Evolutionary conservation across 257 asterid genomes (phyloP).

Genomic region (Eustoma russellianum): DNA sequence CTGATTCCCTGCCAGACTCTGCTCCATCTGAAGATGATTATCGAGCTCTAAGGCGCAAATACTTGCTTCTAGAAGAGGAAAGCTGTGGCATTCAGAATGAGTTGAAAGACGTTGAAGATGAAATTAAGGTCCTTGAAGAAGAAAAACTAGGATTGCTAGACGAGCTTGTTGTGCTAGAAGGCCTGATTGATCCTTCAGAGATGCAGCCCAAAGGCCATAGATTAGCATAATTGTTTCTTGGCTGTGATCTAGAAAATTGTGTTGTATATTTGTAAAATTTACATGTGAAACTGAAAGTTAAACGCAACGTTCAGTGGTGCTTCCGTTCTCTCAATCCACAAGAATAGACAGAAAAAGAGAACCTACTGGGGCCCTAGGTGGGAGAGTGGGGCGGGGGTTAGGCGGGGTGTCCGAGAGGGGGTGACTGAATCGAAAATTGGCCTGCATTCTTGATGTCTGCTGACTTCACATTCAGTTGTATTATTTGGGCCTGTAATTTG

Average conservation of each 20-base stretch:
- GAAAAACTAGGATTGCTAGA: slow-evolving; percentile 71
- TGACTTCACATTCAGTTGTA: too few species aligned
- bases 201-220: slow-evolving; percentile 31
- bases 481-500: too few species aligned
- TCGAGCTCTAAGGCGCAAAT: slow-evolving; percentile 67
- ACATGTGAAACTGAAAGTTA: neutral
- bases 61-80: slow-evolving; percentile 71
- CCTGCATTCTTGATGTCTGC: too few species aligned
- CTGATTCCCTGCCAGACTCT: slow-evolving; percentile 36
- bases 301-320: too few species aligned
- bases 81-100: slow-evolving; percentile 57
- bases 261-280: neutral
- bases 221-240: slow-evolving; percentile 1
- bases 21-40: slow-evolving; percentile 50
- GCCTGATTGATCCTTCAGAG: slow-evolving; percentile 66
- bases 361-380: too few species aligned
- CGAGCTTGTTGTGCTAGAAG: slow-evolving; percentile 89
- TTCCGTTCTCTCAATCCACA: too few species aligned
- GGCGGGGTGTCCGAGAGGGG: too few species aligned
- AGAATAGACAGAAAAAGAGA: too few species aligned
- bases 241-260: neutral
- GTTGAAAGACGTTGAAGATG: slow-evolving; percentile 55
- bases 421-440: too few species aligned
- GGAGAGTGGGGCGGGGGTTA: too few species aligned
- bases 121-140: slow-evolving; percentile 62